These are phyloP conservation scores for Trypanosomatidae sp. DNA, from an alignment of 208 protist genomes.

Conservation along the genomic window DNA sequence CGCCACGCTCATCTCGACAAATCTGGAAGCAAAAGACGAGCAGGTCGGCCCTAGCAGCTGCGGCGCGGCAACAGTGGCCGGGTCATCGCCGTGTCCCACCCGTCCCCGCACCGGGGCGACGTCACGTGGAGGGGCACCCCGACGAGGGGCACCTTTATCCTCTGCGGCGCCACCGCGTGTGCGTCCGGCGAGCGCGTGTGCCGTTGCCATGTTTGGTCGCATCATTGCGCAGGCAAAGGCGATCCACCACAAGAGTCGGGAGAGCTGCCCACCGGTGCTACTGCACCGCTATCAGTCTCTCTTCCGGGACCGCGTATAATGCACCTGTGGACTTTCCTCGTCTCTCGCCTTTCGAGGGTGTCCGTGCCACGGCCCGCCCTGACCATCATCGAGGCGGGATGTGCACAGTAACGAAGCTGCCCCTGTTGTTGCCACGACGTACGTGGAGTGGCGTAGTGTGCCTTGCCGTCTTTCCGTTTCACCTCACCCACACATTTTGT, in stretches of 20 bases:
- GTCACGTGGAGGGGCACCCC: background rate
- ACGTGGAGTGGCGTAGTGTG: background rate
- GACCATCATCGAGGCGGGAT: background rate
- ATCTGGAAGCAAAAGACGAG: background rate
- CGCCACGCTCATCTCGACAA: background rate
- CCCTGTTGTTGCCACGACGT: background rate
- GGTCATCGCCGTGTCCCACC: background rate
- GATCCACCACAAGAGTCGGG: conserved; percentile 20
- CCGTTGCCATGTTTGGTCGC: conserved; percentile 6
- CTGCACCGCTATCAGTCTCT: conserved; percentile 34
- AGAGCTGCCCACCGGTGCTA: conserved; percentile 28
- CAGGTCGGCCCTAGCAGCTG: background rate
- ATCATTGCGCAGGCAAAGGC: conserved; percentile 12
- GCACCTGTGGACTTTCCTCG: background rate
- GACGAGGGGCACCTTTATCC: background rate
- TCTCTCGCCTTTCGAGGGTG: background rate
- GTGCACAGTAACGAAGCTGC: background rate
- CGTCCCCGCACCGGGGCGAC: background rate
- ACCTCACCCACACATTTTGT: background rate
- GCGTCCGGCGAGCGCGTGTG: conserved; percentile 6
- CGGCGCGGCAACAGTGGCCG: background rate
- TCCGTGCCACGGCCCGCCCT: background rate
- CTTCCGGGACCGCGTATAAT: conserved; percentile 17
- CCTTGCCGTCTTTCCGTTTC: background rate
- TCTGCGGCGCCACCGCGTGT: background rate